Percentiles rank a stretch among this genome's conserved stretches.
Conservation (phyloP, 2,329 filamentous ascomycete species). For the Sporothrix mexicana region DNA sequence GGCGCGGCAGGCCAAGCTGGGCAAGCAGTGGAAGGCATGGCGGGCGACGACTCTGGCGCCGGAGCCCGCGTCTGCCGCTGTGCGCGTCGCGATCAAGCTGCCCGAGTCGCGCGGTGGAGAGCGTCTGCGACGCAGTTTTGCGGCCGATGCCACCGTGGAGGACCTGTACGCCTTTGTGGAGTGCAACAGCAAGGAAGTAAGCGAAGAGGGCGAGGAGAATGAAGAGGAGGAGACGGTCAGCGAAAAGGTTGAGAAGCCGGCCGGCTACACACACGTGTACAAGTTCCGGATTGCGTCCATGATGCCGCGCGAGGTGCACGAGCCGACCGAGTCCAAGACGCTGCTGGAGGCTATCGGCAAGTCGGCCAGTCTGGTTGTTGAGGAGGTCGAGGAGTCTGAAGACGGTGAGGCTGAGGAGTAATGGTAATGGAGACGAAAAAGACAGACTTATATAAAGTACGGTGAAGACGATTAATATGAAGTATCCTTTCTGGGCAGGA, state of each 20-base stretch:
- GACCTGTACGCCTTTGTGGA: slow-evolving; percentile 97
- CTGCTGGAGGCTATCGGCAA: slow-evolving; percentile 77
- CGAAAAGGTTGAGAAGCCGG: slow-evolving; percentile 61
- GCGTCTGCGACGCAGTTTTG: slow-evolving; percentile 74
- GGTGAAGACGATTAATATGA: neutral
- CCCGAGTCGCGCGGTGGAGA: slow-evolving; percentile 67
- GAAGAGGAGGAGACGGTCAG: slow-evolving; percentile 40
- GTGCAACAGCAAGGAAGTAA: slow-evolving; percentile 72
- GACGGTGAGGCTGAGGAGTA: slow-evolving; percentile 17
- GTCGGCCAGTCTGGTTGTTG: slow-evolving; percentile 88
- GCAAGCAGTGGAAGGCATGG: slow-evolving; percentile 76
- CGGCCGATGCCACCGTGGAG: slow-evolving; percentile 72
- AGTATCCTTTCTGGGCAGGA: neutral
- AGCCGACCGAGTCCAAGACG: slow-evolving; percentile 67
- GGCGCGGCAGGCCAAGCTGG: slow-evolving; percentile 49
- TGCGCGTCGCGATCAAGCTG: slow-evolving; percentile 73
- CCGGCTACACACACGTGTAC: slow-evolving; percentile 79
- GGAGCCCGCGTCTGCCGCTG: slow-evolving; percentile 66
- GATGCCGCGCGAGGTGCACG: slow-evolving; percentile 82
- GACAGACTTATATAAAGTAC: neutral
- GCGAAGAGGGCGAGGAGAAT: slow-evolving; percentile 38
- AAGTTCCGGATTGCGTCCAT: slow-evolving; percentile 83
- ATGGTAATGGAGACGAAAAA: neutral
- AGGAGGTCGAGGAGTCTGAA: slow-evolving; percentile 52
- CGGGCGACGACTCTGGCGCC: slow-evolving; percentile 68